phyloP scores from a whole-genome alignment of 2,329 filamentous ascomycete genomes.

The Pseudogymnoascus sp. region DNA sequence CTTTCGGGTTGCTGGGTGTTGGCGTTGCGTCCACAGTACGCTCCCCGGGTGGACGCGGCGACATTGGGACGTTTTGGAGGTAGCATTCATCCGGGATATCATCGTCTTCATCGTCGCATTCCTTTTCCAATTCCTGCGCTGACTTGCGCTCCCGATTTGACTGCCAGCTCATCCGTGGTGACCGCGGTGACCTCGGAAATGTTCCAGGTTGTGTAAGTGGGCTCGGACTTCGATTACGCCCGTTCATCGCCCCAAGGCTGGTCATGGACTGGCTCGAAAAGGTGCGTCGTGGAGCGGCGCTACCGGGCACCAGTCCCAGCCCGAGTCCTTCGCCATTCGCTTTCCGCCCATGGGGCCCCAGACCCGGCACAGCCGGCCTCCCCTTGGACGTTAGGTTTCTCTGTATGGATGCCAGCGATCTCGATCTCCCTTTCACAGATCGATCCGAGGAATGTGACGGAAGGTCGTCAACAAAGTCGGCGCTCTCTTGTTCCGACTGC shows the following conservation, averaged over 20 bases:
- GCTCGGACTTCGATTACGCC: constrained; percentile 25
- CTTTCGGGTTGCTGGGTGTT: constrained; percentile 34
- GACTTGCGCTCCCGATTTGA: constrained; percentile 57
- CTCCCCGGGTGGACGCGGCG: constrained; percentile 56
- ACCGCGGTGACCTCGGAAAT: constrained; percentile 21
- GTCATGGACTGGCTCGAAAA: constrained; percentile 1
- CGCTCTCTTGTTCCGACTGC: constrained; percentile 22
- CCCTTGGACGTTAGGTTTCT: constrained; percentile 24
- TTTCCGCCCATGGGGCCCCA: constrained; percentile 21
- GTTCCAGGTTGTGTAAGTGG: constrained; percentile 16
- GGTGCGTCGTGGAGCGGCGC: not conserved
- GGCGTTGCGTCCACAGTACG: constrained; percentile 45
- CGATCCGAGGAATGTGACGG: not conserved
- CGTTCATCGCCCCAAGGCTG: constrained; percentile 11
- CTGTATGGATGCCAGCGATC: constrained; percentile 13
- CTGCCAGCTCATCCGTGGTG: constrained; percentile 63
- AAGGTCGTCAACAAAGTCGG: constrained; percentile 18
- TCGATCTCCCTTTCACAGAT: not conserved
- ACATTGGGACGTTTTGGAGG: constrained; percentile 75
- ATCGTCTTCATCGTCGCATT: constrained; percentile 71
- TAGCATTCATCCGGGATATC: constrained; percentile 72
- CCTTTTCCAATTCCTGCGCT: constrained; percentile 61
- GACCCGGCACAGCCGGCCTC: constrained; percentile 19
- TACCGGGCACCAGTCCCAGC: constrained; percentile 22
- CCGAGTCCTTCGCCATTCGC: constrained; percentile 18